A percentile compares a stretch with the other conserved stretches of the same genome.
phyloP scores from a whole-genome alignment of 176 grass and related monocot species.

The Oryza meyeriana region DNA sequence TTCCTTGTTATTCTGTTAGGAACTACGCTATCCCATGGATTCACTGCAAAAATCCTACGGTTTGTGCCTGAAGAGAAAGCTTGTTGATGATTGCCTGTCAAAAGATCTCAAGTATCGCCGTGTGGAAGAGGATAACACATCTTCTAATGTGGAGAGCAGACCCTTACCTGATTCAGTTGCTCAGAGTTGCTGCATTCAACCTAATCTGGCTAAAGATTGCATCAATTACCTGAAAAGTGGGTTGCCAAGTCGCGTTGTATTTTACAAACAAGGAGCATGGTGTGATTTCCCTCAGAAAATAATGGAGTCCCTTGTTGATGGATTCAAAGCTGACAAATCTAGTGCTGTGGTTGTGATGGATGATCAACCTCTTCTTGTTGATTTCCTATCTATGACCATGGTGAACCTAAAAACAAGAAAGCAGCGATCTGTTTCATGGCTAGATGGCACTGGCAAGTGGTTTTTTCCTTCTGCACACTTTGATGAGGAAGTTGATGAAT shows the following conservation, averaged over 20 bases:
- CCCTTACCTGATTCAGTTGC: slow-evolving; percentile 12
- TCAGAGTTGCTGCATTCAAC: slow-evolving; percentile 30
- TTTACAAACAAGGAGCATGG: slow-evolving; percentile 51
- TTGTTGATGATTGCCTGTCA: slow-evolving; percentile 20
- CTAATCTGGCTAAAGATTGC: slow-evolving; percentile 41
- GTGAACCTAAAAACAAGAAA: slow-evolving; percentile 51
- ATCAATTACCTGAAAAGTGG: slow-evolving; percentile 49
- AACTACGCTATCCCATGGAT: slow-evolving; percentile 31
- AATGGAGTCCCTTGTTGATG: slow-evolving; percentile 38
- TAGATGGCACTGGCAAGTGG: slow-evolving; percentile 52
- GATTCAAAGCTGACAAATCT: slow-evolving; percentile 43
- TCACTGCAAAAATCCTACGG: not conserved
- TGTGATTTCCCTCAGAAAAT: slow-evolving; percentile 39
- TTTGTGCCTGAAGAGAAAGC: slow-evolving; percentile 47
- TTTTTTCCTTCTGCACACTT: slow-evolving; percentile 53
- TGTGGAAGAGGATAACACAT: not conserved
- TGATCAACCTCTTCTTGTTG: slow-evolving; percentile 40
- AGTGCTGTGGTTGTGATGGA: slow-evolving; percentile 36
- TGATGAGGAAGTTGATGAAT: slow-evolving; percentile 30
- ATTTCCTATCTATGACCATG: slow-evolving; percentile 57
- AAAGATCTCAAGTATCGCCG: slow-evolving; percentile 12
- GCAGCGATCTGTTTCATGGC: slow-evolving; percentile 58
- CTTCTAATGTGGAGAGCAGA: not conserved
- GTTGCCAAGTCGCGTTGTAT: slow-evolving; percentile 35
- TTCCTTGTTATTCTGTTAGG: slow-evolving; percentile 16